phyloP scores from a whole-genome alignment of 345 rosid genomes.

The Luvunga scandens region DNA sequence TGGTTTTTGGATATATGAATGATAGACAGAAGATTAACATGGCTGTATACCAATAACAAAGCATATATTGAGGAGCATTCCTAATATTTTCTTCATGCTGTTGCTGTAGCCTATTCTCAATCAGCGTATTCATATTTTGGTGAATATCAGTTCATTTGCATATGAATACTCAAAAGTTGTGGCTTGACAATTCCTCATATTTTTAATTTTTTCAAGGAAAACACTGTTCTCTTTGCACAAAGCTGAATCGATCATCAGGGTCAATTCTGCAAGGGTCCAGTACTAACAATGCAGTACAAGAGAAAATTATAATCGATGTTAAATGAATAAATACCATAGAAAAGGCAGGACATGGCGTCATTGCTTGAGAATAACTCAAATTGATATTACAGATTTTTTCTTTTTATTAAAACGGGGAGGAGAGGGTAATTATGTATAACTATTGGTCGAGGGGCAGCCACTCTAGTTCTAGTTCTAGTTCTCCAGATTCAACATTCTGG shows the following conservation, averaged over 20 bases:
- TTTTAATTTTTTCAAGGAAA: neutral
- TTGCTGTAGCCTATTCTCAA: no score
- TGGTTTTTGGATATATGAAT: no score
- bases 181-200: neutral
- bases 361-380: neutral
- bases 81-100: no score
- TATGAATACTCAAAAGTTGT: no score
- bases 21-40: no score
- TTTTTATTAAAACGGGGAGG: neutral
- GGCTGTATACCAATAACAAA: no score
- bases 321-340: conserved; percentile 10
- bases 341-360: neutral
- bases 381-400: conserved; percentile 1
- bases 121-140: no score
- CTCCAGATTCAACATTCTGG: conserved; percentile 96
- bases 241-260: neutral
- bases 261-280: neutral
- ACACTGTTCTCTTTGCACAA: neutral
- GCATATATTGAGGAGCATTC: no score
- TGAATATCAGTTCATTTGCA: no score
- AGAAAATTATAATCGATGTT: neutral
- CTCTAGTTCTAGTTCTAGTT: conserved; percentile 67
- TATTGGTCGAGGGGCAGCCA: conserved; percentile 83
- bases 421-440: neutral
- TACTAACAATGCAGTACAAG: neutral